These are phyloP conservation scores for Backusella australiensis DNA, from an alignment of 192 early-diverging fungal species.

Conservation along the genomic window DNA sequence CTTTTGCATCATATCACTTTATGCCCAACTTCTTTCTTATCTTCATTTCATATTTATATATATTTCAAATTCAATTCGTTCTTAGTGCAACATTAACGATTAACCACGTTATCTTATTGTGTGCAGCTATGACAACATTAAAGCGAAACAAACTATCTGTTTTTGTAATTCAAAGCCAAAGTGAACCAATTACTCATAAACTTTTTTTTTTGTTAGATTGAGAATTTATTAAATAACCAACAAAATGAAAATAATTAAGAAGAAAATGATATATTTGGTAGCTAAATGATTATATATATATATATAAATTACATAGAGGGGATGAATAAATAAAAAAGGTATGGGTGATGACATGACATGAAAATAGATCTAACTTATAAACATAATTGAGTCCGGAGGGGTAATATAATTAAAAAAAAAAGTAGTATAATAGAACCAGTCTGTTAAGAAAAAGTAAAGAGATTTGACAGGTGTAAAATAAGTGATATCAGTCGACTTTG, in stretches of 20 bases:
- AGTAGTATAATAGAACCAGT: conserved; percentile 3
- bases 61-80: neutral
- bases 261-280: conserved; percentile 4
- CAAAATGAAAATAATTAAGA: neutral
- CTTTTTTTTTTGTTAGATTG: neutral
- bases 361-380: conserved; percentile 5
- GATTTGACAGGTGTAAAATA: neutral
- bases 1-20: neutral
- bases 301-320: neutral
- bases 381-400: neutral
- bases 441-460: neutral
- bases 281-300: neutral
- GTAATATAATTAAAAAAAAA: neutral
- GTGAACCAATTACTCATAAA: neutral
- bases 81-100: neutral
- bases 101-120: conserved; percentile 1
- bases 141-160: neutral
- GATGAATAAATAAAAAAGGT: neutral
- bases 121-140: conserved; percentile 1
- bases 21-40: neutral
- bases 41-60: neutral
- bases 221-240: neutral
- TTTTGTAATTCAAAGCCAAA: neutral
- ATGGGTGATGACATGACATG: conserved; percentile 4
- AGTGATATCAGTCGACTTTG: neutral